Evolutionary conservation across 352 stramenopile species (phyloP), one percentile per base, ranked within the genome.

Genomic region (Hyphochytrium catenoides): DNA sequence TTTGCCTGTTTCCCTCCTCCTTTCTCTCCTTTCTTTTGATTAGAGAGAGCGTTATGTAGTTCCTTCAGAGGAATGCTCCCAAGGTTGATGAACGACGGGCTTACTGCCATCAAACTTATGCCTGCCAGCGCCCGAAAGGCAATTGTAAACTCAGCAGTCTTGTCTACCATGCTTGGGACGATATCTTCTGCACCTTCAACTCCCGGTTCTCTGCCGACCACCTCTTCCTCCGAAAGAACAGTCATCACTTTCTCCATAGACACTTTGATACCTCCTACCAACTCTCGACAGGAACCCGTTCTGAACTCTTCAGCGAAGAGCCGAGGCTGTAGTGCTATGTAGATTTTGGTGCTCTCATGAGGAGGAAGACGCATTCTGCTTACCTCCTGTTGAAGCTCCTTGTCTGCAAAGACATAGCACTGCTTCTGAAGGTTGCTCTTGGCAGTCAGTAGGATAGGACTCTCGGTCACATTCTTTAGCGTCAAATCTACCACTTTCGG

Each of bases 371-470:
- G 33, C n/a, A 83, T 62, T 26, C 76, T 51, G 5, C 57, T 65
- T 8, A 68, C 71, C 41, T 85, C 68, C 24, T 54, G 57, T 40
- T 74, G 57, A 9, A 85, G 34, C 3, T 55, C 54, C 8, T 43
- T 49, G 31, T 85, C 68, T 44, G 82, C 66, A 31, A 71, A 85
- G 4, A 85, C 67, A 34, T 83, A 85, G 39, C 71, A 85, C 44
- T 85, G 71, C 4, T 66, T 85, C 46, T 79, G 81, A 31, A 85
- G 36, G 43, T 85, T 85, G 9, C 68, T 82, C 14, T 66, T 78
- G 12, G 71, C 66, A 39, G 55, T 77, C 12, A 85, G 34, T 22
- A 83, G 41, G 18, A 85, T n/a, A n/a, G n/a, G n/a, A n/a, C n/a
- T n/a, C n/a, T n/a, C n/a, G n/a, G n/a, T n/a, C n/a, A n/a, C n/a